Percentiles rank a stretch among this genome's conserved stretches.
phyloP scores from a whole-genome alignment of 2,329 filamentous ascomycete genomes.

The Pseudofabraea citricarpa region DNA sequence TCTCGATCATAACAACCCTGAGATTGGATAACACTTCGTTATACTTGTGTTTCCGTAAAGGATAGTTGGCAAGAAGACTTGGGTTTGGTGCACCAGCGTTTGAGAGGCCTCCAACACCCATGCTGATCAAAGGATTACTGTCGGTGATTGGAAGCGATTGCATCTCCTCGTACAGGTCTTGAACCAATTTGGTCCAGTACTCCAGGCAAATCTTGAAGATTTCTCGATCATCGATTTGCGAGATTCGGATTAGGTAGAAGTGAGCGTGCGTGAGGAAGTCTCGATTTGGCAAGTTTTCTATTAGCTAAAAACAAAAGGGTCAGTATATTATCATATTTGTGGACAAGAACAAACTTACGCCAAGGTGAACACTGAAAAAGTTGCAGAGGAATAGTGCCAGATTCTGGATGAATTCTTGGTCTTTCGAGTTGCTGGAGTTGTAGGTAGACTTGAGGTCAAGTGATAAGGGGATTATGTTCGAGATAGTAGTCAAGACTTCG shows the following conservation, averaged over 20 bases:
- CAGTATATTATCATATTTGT: background rate
- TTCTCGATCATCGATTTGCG: constrained; percentile 96
- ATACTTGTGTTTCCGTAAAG: constrained; percentile 97
- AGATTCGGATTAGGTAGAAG: constrained; percentile 97
- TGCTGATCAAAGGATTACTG: constrained; percentile 80
- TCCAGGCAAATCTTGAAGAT: constrained; percentile 99
- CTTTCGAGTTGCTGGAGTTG: constrained; percentile 81
- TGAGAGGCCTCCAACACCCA: constrained; percentile 65
- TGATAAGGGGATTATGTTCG: constrained; percentile 85
- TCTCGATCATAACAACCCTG: constrained; percentile 97
- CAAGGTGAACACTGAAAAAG: constrained; percentile 91
- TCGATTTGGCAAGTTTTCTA: constrained; percentile 91
- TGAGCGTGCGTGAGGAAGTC: constrained; percentile 95
- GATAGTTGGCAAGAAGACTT: constrained; percentile 79
- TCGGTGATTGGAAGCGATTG: constrained; percentile 92
- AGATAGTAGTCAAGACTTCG: constrained; percentile 87
- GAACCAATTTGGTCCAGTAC: constrained; percentile 98
- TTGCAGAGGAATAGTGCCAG: constrained; percentile 93
- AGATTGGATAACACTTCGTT: constrained; percentile 89
- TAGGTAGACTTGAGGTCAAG: constrained; percentile 91
- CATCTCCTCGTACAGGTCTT: constrained; percentile 98
- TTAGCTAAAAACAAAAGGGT: constrained; percentile 51
- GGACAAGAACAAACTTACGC: constrained; percentile 52
- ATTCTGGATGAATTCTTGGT: constrained; percentile 98
- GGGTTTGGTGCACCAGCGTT: constrained; percentile 84